Conservation (phyloP, 2,329 filamentous ascomycete species). For the Aspergillus japonicus region DNA sequence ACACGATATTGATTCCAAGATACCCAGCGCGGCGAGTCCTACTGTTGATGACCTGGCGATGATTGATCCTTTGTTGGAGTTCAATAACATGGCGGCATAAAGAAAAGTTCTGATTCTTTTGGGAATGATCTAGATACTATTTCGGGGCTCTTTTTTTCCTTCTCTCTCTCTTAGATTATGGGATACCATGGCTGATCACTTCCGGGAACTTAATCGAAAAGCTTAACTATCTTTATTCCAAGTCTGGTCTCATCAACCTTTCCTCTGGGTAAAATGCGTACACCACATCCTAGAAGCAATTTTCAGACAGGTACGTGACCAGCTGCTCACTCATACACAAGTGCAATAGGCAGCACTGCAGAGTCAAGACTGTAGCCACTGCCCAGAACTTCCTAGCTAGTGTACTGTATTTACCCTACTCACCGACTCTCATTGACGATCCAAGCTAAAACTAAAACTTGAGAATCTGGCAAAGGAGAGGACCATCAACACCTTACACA, state of each 20-base stretch:
- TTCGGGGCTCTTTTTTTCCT: neutral
- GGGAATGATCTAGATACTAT: neutral
- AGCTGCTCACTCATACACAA: too few species aligned
- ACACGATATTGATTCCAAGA: conserved; percentile 28
- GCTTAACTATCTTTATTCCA: neutral
- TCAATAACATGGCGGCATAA: conserved; percentile 26
- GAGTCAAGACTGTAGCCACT: too few species aligned
- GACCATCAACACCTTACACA: too few species aligned
- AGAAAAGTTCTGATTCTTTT: too few species aligned
- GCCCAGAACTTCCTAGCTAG: neutral
- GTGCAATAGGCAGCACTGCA: too few species aligned
- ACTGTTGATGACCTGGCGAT: conserved; percentile 31
- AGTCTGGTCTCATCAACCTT: too few species aligned
- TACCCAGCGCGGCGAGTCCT: conserved; percentile 21
- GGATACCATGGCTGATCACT: neutral
- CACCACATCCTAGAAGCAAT: too few species aligned
- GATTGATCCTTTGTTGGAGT: conserved; percentile 37
- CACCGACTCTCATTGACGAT: neutral
- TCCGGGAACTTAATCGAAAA: too few species aligned
- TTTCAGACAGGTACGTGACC: too few species aligned
- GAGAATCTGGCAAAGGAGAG: too few species aligned
- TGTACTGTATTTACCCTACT: neutral
- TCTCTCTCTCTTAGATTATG: neutral
- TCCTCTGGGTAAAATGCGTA: too few species aligned
- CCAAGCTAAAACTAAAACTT: too few species aligned